phyloP scores from a whole-genome alignment of 495 filamentous ascomycete species.

The Penicillium riverlandense region DNA sequence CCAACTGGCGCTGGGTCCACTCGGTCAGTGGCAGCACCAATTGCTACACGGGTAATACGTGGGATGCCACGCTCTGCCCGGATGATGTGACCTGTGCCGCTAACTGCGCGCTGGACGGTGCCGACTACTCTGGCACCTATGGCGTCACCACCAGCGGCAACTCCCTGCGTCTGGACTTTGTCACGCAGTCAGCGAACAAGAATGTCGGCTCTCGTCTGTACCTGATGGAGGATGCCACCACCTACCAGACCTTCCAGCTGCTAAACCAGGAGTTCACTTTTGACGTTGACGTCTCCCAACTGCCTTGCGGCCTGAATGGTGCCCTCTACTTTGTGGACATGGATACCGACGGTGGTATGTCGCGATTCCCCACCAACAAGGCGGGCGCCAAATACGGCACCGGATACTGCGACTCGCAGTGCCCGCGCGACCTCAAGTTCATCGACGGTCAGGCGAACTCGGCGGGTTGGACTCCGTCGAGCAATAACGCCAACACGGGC shows the following conservation, averaged over 20 bases:
- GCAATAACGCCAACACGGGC: constrained; percentile 51
- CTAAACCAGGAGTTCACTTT: constrained; percentile 58
- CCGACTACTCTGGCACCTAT: constrained; percentile 47
- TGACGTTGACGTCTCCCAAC: constrained; percentile 53
- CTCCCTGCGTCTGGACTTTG: constrained; percentile 46
- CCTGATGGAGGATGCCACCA: constrained; percentile 41
- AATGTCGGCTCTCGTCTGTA: constrained; percentile 53
- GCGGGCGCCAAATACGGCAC: constrained; percentile 63
- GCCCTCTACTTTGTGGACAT: constrained; percentile 61
- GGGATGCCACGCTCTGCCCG: constrained; percentile 47
- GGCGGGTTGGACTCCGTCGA: constrained; percentile 48
- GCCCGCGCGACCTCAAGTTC: constrained; percentile 54
- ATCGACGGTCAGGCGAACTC: constrained; percentile 56
- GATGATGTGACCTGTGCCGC: constrained; percentile 44
- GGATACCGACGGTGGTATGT: constrained; percentile 50
- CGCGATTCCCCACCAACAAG: constrained; percentile 44
- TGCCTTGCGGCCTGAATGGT: constrained; percentile 64
- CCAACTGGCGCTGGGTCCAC: constrained; percentile 48
- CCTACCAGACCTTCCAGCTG: constrained; percentile 52
- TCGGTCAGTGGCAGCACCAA: constrained; percentile 10
- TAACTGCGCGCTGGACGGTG: constrained; percentile 56
- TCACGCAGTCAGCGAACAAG: constrained; percentile 25
- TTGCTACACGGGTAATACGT: constrained; percentile 13
- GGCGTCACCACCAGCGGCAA: constrained; percentile 45
- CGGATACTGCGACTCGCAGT: constrained; percentile 69